phyloP scores from a whole-genome alignment of 495 filamentous ascomycete species.

The Aspergillus cavernicola region DNA sequence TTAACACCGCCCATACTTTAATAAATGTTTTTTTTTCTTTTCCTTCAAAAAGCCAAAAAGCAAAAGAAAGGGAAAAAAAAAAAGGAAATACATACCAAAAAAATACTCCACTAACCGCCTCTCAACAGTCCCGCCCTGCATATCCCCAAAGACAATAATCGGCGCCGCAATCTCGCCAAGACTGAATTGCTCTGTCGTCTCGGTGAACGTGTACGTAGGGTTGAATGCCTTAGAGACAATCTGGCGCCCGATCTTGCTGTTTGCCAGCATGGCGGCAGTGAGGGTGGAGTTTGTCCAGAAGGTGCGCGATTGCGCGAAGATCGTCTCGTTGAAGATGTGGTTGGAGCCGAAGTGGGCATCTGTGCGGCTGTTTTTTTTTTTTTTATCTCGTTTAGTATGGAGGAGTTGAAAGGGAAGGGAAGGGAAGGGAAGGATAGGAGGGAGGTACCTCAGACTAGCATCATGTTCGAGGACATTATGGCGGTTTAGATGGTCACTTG shows the following conservation, averaged over 20 bases:
- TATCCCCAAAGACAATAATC: conserved; percentile 42
- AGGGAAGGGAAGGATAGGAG: background rate
- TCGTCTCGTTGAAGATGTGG: conserved; percentile 41
- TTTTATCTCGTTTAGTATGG: background rate
- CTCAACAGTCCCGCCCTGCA: conserved; percentile 29
- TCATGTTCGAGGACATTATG: conserved; percentile 52
- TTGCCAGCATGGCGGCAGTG: conserved; percentile 37
- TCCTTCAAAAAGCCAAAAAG: no score
- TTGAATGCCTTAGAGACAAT: conserved; percentile 43
- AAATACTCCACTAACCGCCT: conserved; percentile 39
- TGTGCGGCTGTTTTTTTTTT: conserved; percentile 27
- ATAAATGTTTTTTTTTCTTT: no score
- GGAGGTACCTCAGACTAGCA: conserved; percentile 44
- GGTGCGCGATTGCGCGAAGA: conserved; percentile 42
- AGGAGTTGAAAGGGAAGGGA: background rate
- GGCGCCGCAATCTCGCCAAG: conserved; percentile 46
- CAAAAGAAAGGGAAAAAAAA: background rate
- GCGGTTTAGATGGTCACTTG: conserved; percentile 36
- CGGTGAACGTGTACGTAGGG: conserved; percentile 30
- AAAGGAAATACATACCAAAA: conserved; percentile 36
- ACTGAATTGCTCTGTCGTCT: conserved; percentile 38
- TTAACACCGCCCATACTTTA: no score
- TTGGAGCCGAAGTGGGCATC: conserved; percentile 43
- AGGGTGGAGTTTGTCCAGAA: conserved; percentile 40
- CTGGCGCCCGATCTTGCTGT: conserved; percentile 40